Evolutionary conservation across 2,329 filamentous ascomycete genomes (phyloP).

Genomic region (Sporothrix dimorphospora): DNA sequence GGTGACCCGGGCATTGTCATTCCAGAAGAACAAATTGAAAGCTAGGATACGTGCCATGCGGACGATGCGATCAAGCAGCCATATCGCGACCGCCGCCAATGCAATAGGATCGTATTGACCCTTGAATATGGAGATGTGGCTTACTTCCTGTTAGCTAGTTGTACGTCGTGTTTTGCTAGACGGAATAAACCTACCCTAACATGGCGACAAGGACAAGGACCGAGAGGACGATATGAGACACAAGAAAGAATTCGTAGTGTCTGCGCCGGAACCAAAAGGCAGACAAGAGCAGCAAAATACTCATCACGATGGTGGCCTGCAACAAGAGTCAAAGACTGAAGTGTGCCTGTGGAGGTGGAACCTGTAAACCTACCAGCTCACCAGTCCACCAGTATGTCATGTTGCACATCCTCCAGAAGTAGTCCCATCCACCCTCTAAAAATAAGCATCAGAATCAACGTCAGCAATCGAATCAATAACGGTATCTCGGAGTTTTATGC

Average conservation of each 20-base stretch:
- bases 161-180: too few relatives aligned
- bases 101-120: conserved; percentile 46
- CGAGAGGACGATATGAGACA: conserved; percentile 47
- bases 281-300: conserved; percentile 50
- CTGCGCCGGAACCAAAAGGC: conserved; percentile 56
- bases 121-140: conserved; percentile 47
- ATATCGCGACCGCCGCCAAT: conserved; percentile 22
- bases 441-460: too few relatives aligned
- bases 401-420: too few relatives aligned
- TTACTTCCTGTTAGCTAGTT: too few relatives aligned
- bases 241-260: conserved; percentile 55
- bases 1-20: conserved; percentile 38
- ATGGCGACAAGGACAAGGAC: conserved; percentile 46
- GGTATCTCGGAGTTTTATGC: too few relatives aligned
- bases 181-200: not conserved
- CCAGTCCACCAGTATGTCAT: too few relatives aligned
- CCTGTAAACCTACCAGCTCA: too few relatives aligned
- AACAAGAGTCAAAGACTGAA: too few relatives aligned
- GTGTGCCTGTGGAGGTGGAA: too few relatives aligned
- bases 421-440: too few relatives aligned
- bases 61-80: conserved; percentile 31
- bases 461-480: too few relatives aligned
- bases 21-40: conserved; percentile 41
- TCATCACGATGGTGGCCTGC: conserved; percentile 50
- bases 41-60: conserved; percentile 48